Evolutionary conservation across 768 basidiomycete species (phyloP).

Genomic region (Pleurotus platypus): DNA sequence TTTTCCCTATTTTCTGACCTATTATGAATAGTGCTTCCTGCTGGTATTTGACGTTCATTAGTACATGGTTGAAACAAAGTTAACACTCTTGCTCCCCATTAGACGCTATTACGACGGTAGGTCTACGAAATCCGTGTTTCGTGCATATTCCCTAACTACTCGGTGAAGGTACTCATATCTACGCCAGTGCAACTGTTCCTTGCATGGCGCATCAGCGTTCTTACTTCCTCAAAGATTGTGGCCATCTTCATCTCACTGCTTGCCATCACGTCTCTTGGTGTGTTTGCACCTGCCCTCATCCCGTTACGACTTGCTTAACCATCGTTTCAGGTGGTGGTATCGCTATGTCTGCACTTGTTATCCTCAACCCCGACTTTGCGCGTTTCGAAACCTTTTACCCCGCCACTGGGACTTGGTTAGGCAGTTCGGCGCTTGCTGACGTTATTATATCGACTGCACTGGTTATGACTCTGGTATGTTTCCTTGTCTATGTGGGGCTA

Average conservation of each 20-base stretch:
- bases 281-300: neutral
- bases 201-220: neutral
- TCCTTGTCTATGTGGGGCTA: neutral
- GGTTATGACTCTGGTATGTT: neutral
- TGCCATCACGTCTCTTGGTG: neutral
- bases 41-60: no score
- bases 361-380: neutral
- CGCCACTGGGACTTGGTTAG: neutral
- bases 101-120: no score
- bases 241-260: neutral
- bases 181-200: neutral
- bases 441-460: neutral
- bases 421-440: neutral
- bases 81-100: no score
- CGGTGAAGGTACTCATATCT: neutral
- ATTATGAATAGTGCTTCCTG: no score
- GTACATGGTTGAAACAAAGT: no score
- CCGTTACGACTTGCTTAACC: neutral
- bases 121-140: neutral
- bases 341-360: neutral
- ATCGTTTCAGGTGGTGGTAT: neutral
- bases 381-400: neutral
- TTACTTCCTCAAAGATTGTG: neutral
- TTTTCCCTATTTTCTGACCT: no score
- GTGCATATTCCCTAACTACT: neutral